Evolutionary conservation across 305 asterid genomes (phyloP), one percentile per base, ranked within the genome.

Genomic region (Striga hermonthica): DNA sequence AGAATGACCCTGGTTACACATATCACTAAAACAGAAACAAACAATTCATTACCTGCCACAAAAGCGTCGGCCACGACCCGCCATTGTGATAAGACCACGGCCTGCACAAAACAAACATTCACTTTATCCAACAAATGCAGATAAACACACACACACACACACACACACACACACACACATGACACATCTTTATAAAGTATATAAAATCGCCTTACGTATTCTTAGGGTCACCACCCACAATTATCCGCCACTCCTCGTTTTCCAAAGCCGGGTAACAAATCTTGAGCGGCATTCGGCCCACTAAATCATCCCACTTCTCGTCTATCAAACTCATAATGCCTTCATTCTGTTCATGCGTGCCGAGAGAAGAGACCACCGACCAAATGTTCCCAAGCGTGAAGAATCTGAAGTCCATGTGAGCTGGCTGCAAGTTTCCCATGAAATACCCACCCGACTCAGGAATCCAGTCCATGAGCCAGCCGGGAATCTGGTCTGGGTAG

Each of bases 81-180:
- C 92, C 95, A 55, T 90, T 90, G 68, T 87, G 95, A 77, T 87
- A 90, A n/a, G 94, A 90, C 95, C 97, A 90, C 0, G 95, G 86
- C 58, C 95, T 90, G 80, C 78, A 78, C 5, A 62, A 22, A 44
- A n/a, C n/a, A 64, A 54, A 9, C 31, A 2, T 22, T 22, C 31
- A 22, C 31, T 22, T 22, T 0, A 22, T 22, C 31, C 31, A 22
- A 22, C 31, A 22, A 0, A 22, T 2, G 2, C 31, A 22, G 31
- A 22, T 22, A 6, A 44, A 22, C 1, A 22, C 1, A 22, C 31
- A 22, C 31, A 22, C 31, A 22, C 31, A 22, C 31, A 22, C 31
- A 22, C 31, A 22, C 31, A 22, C 31, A 22, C 31, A 22, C 31
- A 22, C 31, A 22, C n/a, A n/a, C n/a, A n/a, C n/a, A n/a, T n/a